Base-by-base conservation (phyloP, 257 asterid genomes). In the Nicotiana sylvestris region DNA sequence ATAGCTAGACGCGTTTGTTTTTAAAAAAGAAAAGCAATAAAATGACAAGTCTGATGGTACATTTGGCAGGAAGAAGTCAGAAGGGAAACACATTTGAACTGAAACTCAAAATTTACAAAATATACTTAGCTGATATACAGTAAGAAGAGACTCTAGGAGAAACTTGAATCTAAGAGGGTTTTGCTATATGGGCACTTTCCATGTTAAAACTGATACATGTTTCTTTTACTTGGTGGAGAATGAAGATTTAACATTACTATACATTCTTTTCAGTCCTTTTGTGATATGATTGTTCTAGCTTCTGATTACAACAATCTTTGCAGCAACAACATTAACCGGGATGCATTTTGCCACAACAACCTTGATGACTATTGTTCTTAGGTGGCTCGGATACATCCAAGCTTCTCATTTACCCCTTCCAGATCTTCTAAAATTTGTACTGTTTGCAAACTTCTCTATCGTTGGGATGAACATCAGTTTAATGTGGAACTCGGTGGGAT, bases 401-500 rank as follows among this genome's bases (percentile, higher is more conserved):
- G 80, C 97, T 81, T 96, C 98, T 87, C 98, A 94, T 90, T 91
- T 94, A 80, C 98, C 99, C 49, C 53, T 69, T 37, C 69, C 92
- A 33, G 99, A 96, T 87, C 99, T 96, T 82, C 86, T 96, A 79
- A 94, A 91, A 82, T 96, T 96, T 87, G 92, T 94, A 77, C 46
- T 96, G 84, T 96, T 93, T 85, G 99, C 99, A 60, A 94, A 96
- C 84, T 96, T 96, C 89, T 96, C 99, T 83, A 94, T 94, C 58
- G 99, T 94, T 82, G 98, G 99, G 88, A 96, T 96, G 99, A 96
- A 96, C 89, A 96, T 94, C 84, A 96, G 99, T 87, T 86, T 96
- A 69, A 96, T 96, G 99, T 96, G 99, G 99, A 96, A 96, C 83
- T 96, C 99, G 12, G 99, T 96, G 85, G 98, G 98, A 89, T 94